Evolutionary conservation across 768 basidiomycete species (phyloP), one percentile per base, ranked within the genome.

Genomic region (Myochromella boudieri): DNA sequence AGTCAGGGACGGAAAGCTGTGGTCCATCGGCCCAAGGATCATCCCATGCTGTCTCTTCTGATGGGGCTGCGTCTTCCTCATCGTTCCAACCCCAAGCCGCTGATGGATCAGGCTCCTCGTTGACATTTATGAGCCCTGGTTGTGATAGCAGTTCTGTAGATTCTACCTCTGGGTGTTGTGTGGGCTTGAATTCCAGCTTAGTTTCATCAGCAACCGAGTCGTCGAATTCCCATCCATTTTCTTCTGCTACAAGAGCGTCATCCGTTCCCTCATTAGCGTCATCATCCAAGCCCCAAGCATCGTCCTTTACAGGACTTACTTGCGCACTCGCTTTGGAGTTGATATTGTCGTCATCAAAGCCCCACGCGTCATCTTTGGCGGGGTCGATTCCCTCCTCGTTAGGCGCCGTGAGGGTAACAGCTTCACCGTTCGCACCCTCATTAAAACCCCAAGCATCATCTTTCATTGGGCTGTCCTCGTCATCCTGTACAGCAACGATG

Each of bases 41-140:
- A 42, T 87, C 87, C 77, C 83, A 84, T 12, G 70, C 62, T 24
- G 64, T 68, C 43, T 78, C 76, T 47, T 75, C 78, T 3, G 68
- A 56, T 14, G 52, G 63, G 9, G 63, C 62, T 6, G 59, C 40
- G 5, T 66, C 70, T 10, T 72, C 72, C 24, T 81, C 80, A 32
- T 82, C 80, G 29, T 87, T 82, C 82, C 82, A 89, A 2, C 84
- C 90, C 89, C 90, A 91, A 0, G 86, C 81, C 54, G 85, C 82
- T 12, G 64, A 69, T 7, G 79, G 64, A 52, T 80, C 76, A 11
- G 69, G 63, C 20, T 58, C 51, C n/a, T 59, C 53, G 10, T 62
- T 59, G 12, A 43, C 55, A 18, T 53, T 50, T 8, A 38, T 51
- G 21, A 37, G 27, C 38, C 47, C 45, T 14, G 49, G 41, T 38